phyloP scores from a whole-genome alignment of 345 rosid species.

The Fremontodendron californicum region DNA sequence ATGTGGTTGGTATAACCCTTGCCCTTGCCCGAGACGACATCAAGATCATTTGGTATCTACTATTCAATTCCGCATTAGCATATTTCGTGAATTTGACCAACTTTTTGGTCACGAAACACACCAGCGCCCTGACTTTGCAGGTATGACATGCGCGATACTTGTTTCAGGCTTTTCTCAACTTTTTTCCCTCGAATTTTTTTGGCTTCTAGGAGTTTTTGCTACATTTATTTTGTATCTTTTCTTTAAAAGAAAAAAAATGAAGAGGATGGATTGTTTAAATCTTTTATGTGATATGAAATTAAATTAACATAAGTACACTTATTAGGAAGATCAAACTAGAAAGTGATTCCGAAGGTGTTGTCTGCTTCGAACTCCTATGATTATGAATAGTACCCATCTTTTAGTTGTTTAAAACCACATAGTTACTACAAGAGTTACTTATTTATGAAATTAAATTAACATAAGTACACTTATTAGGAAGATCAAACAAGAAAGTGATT shows the following conservation, averaged over 20 bases:
- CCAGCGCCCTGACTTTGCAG: conserved; percentile 97
- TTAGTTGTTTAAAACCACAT: background rate
- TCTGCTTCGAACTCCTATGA: background rate
- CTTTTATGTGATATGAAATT: background rate
- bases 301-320: background rate
- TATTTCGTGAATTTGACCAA: conserved; percentile 96
- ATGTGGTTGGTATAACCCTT: conserved; percentile 88
- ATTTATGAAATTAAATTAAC: background rate
- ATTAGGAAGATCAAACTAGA: background rate
- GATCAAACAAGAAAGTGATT: background rate
- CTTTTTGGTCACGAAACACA: conserved; percentile 98
- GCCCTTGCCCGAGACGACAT: conserved; percentile 92
- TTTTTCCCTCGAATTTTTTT: background rate
- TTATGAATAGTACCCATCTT: background rate
- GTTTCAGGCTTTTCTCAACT: background rate
- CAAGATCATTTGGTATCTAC: conserved; percentile 86
- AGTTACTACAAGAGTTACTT: background rate
- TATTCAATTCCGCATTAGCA: conserved; percentile 92
- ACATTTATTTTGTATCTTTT: background rate
- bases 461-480: background rate
- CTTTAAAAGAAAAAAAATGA: background rate
- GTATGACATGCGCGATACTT: conserved; percentile 28
- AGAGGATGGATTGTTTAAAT: background rate
- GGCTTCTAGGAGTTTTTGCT: background rate
- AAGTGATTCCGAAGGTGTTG: background rate